Evolutionary conservation across 192 early-diverging fungal genomes (phyloP).

Genomic region (Endogone sp.): DNA sequence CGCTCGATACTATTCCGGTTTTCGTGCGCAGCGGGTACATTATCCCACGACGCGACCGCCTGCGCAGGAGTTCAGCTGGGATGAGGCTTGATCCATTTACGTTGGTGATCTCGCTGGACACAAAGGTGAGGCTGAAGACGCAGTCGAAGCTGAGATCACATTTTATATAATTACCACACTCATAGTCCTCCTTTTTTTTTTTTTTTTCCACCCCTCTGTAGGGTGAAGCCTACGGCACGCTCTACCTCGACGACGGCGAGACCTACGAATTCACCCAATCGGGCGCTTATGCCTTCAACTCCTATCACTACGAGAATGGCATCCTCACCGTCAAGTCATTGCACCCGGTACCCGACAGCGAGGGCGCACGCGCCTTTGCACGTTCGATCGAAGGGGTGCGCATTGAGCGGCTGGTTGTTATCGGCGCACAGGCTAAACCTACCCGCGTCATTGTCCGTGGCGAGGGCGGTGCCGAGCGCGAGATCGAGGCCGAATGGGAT

Average conservation of each 20-base stretch:
- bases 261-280: slow-evolving; percentile 64
- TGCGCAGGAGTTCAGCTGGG: slow-evolving; percentile 73
- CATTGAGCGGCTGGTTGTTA: slow-evolving; percentile 38
- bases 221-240: slow-evolving; percentile 65
- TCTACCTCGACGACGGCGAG: slow-evolving; percentile 93
- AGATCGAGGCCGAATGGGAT: slow-evolving; percentile 25
- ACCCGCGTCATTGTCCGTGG: slow-evolving; percentile 32
- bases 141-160: not conserved
- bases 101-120: slow-evolving; percentile 75
- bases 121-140: slow-evolving; percentile 30
- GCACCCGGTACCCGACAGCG: slow-evolving; percentile 6
- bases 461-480: slow-evolving; percentile 21
- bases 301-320: slow-evolving; percentile 44
- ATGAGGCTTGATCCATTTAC: slow-evolving; percentile 91
- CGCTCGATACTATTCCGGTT: slow-evolving; percentile 76
- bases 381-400: slow-evolving; percentile 22
- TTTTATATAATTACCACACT: too few species aligned
- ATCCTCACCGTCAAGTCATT: slow-evolving; percentile 31
- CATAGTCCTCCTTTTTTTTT: slow-evolving; percentile 6
- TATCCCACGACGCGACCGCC: slow-evolving; percentile 78
- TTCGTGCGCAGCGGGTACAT: slow-evolving; percentile 91
- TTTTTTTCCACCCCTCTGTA: slow-evolving; percentile 22
- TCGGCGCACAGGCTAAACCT: slow-evolving; percentile 16
- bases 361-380: slow-evolving; percentile 16
- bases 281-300: slow-evolving; percentile 60